Evolutionary conservation across 2,329 filamentous ascomycete genomes (phyloP).

Genomic region (Aspergillus oerlinghausenensis): DNA sequence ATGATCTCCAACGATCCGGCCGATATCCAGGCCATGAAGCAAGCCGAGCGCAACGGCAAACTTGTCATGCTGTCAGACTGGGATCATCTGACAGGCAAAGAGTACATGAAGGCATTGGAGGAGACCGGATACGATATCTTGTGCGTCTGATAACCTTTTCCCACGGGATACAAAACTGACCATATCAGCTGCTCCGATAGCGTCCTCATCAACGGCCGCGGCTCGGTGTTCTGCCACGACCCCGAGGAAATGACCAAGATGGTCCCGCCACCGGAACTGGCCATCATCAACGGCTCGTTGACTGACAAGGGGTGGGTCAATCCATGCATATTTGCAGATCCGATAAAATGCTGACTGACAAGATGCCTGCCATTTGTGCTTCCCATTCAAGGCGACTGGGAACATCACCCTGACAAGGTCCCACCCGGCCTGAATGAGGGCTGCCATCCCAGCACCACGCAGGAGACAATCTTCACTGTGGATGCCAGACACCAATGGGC

Average conservation of each 20-base stretch:
- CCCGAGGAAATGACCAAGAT: conserved; percentile 12
- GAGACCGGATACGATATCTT: conserved; percentile 19
- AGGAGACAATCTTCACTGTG: conserved; percentile 43
- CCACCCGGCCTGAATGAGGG: conserved; percentile 26
- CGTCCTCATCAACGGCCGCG: conserved; percentile 17
- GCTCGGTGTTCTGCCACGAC: conserved; percentile 16
- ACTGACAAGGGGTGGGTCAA: conserved; percentile 17
- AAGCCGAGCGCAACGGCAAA: conserved; percentile 45
- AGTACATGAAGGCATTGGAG: conserved; percentile 34
- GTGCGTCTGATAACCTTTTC: conserved; percentile 3
- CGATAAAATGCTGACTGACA: neutral
- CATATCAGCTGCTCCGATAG: conserved; percentile 17
- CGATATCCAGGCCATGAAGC: conserved; percentile 42
- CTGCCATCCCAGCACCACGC: conserved; percentile 47
- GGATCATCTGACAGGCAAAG: conserved; percentile 50
- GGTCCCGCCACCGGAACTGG: conserved; percentile 2
- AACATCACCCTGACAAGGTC: conserved; percentile 15
- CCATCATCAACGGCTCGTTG: conserved; percentile 8
- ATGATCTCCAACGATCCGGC: conserved; percentile 43
- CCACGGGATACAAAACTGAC: neutral
- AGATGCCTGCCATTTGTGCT: conserved; percentile 14
- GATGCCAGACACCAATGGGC: conserved; percentile 43
- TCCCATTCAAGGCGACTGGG: conserved; percentile 6
- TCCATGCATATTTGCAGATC: neutral
- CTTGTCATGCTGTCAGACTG: conserved; percentile 55